Percentiles rank a stretch among this genome's conserved stretches.
Conservation (phyloP, 2,329 filamentous ascomycete genomes). For the Pyrenophora graminea region DNA sequence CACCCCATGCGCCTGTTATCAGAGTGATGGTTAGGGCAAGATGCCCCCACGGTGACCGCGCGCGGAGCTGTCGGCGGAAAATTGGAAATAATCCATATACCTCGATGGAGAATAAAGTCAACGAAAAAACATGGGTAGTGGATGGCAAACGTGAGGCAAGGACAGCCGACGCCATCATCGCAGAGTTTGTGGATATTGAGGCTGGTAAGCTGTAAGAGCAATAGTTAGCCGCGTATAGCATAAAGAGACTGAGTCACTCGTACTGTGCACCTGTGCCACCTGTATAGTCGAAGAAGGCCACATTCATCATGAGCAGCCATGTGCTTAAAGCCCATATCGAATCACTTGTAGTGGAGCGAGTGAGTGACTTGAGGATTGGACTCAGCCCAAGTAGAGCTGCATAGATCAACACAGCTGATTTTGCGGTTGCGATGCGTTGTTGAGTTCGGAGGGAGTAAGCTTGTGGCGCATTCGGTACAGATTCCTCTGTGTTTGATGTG, state of each 20-base stretch:
- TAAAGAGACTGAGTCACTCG: background rate
- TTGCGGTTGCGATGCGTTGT: conserved; percentile 76
- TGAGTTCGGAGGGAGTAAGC: conserved; percentile 60
- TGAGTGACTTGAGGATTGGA: conserved; percentile 96
- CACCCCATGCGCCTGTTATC: conserved; percentile 77
- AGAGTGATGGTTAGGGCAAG: conserved; percentile 74
- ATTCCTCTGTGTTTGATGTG: background rate
- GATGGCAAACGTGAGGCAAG: conserved; percentile 85
- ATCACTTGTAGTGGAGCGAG: conserved; percentile 86
- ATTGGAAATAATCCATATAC: conserved; percentile 98
- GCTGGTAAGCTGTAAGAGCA: conserved; percentile 63
- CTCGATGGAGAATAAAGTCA: conserved; percentile 95
- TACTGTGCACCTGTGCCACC: conserved; percentile 63
- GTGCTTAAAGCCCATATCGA: conserved; percentile 97
- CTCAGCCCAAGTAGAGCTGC: conserved; percentile 88
- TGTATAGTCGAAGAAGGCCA: conserved; percentile 97
- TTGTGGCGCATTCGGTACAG: conserved; percentile 23
- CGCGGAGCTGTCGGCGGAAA: conserved; percentile 84
- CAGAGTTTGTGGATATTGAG: conserved; percentile 88
- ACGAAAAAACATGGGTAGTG: conserved; percentile 90
- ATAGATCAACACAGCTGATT: conserved; percentile 91
- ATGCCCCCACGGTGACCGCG: conserved; percentile 81
- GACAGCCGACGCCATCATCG: conserved; percentile 93
- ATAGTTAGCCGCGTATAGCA: conserved; percentile 16
- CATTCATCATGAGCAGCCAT: conserved; percentile 91